Evolutionary conservation across 805 yeast genomes (phyloP).

Genomic region (Kodamaea lidongshanica): DNA sequence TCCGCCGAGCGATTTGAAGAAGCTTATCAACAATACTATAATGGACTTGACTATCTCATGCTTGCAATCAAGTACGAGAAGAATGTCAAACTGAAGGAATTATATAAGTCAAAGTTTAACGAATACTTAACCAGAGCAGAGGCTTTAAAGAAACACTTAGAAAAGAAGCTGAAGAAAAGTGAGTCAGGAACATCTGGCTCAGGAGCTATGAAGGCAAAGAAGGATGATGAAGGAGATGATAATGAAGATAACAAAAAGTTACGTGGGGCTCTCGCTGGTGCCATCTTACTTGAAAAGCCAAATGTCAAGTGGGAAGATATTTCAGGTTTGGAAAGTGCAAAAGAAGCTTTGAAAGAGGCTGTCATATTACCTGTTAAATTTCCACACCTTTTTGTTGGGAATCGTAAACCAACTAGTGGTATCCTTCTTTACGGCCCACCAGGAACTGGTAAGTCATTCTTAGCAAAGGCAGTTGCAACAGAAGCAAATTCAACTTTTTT

Average conservation of each 20-base stretch:
- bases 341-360: constrained; percentile 95
- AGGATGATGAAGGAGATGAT: constrained; percentile 48
- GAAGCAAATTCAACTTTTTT: constrained; percentile 97
- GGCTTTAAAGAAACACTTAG: constrained; percentile 83
- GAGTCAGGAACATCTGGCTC: constrained; percentile 37
- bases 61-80: constrained; percentile 90
- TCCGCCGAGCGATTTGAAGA: constrained; percentile 85
- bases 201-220: constrained; percentile 54
- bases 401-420: constrained; percentile 88
- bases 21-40: constrained; percentile 87
- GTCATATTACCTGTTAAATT: constrained; percentile 93
- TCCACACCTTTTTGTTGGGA: constrained; percentile 93
- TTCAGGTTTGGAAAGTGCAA: constrained; percentile 93
- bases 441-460: constrained; percentile 95
- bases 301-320: constrained; percentile 92
- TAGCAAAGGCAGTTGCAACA: constrained; percentile 98
- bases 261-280: constrained; percentile 86
- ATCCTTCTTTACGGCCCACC: constrained; percentile 76
- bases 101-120: constrained; percentile 80
- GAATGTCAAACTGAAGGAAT: constrained; percentile 80
- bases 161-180: constrained; percentile 40
- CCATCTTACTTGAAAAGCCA: constrained; percentile 86
- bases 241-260: constrained; percentile 83
- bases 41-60: constrained; percentile 92
- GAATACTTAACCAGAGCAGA: constrained; percentile 93